Evolutionary conservation across 2,329 filamentous ascomycete species (phyloP).

Genomic region (Aspergillus brunneoviolaceus): DNA sequence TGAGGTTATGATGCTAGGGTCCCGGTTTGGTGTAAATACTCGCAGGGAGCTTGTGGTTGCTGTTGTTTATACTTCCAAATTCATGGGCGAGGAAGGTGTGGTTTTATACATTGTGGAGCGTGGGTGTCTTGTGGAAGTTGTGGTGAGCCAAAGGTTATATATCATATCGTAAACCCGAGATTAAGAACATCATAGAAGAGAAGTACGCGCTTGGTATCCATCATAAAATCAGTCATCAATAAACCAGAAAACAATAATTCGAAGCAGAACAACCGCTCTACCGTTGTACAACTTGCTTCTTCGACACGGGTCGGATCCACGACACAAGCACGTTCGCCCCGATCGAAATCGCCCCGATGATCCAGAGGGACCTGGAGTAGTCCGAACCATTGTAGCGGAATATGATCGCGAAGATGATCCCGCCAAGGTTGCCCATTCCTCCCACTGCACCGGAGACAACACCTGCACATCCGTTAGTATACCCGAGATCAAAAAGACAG

Average conservation of each 20-base stretch:
- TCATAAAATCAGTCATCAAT: neutral
- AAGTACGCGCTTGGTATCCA: neutral
- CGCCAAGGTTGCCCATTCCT: slow-evolving; percentile 78
- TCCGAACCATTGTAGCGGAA: slow-evolving; percentile 71
- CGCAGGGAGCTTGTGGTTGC: no score
- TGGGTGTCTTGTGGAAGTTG: no score
- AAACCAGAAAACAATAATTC: neutral
- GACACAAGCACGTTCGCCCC: slow-evolving; percentile 64
- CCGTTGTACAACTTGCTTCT: slow-evolving; percentile 44
- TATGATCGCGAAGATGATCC: slow-evolving; percentile 78
- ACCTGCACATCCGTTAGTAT: slow-evolving; percentile 29
- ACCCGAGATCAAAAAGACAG: neutral
- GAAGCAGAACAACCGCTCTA: neutral
- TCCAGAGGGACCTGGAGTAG: slow-evolving; percentile 73
- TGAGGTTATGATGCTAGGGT: no score
- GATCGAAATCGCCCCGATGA: slow-evolving; percentile 75
- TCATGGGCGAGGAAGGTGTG: no score
- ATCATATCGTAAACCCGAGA: neutral
- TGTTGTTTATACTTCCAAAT: no score
- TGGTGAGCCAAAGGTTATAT: no score
- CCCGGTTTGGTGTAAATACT: no score
- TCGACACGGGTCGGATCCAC: slow-evolving; percentile 62
- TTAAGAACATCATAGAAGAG: neutral
- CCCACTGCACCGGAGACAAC: slow-evolving; percentile 75
- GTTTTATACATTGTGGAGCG: no score